phyloP scores from a whole-genome alignment of 306 rosid species.

The Dryas octopetala region DNA sequence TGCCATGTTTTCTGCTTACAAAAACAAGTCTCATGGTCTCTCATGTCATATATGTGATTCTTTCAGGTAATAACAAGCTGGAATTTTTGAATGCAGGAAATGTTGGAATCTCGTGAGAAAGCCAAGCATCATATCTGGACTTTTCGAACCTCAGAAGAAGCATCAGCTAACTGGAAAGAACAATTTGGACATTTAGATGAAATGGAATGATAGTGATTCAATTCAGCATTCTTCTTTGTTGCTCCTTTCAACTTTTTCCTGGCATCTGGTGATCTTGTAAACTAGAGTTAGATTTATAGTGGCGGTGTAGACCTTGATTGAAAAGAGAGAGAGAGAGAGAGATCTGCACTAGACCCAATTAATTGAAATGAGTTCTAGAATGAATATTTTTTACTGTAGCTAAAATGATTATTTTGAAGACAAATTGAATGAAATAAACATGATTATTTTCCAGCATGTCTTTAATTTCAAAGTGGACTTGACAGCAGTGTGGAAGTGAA shows the following conservation, averaged over 20 bases:
- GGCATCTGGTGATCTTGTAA: not conserved
- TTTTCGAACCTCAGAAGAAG: slow-evolving; percentile 69
- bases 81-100: slow-evolving; percentile 55
- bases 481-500: not conserved
- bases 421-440: not conserved
- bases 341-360: not conserved
- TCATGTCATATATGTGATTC: not conserved
- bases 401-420: not conserved
- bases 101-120: slow-evolving; percentile 66
- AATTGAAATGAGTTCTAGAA: not conserved
- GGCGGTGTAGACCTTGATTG: not conserved
- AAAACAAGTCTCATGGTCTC: too few species aligned
- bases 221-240: not conserved
- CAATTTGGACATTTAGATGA: slow-evolving; percentile 63
- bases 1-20: too few species aligned
- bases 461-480: not conserved
- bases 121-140: slow-evolving; percentile 71
- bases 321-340: not conserved
- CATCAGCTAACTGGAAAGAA: slow-evolving; percentile 56
- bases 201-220: slow-evolving; percentile 31
- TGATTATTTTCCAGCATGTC: not conserved
- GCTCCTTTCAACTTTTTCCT: not conserved
- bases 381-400: not conserved
- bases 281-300: not conserved
- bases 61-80: slow-evolving; percentile 16